These are phyloP conservation scores for Suillus cothurnatus DNA, from an alignment of 768 basidiomycete genomes.

Conservation along the genomic window DNA sequence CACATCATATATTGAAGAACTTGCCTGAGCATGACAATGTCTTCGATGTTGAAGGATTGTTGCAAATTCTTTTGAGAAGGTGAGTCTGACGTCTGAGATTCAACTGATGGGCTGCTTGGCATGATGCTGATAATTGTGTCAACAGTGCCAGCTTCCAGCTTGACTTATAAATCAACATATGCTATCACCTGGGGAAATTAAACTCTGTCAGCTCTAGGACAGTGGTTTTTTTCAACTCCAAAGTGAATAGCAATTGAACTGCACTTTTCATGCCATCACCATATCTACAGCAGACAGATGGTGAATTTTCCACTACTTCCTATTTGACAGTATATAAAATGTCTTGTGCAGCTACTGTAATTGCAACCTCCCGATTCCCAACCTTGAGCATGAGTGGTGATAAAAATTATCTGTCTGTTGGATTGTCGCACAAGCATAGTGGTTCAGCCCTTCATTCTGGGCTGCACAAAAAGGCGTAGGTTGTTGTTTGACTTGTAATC, in stretches of 20 bases:
- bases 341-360: background rate
- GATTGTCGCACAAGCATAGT: background rate
- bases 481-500: background rate
- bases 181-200: background rate
- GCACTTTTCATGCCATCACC: background rate
- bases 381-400: background rate
- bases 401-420: background rate
- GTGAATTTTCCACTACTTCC: background rate
- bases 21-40: background rate
- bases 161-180: background rate
- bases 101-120: background rate
- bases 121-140: background rate
- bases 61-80: background rate
- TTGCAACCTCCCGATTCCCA: background rate
- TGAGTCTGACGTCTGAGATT: background rate
- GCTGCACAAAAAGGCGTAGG: background rate
- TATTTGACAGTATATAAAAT: background rate
- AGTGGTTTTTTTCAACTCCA: background rate
- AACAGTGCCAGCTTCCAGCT: background rate
- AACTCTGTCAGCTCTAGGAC: constrained; percentile 10
- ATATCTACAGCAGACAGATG: background rate
- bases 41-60: background rate
- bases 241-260: background rate
- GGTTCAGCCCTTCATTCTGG: background rate
- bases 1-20: background rate